Conservation (phyloP, 2,329 filamentous ascomycete species). For the Alternaria sp. region DNA sequence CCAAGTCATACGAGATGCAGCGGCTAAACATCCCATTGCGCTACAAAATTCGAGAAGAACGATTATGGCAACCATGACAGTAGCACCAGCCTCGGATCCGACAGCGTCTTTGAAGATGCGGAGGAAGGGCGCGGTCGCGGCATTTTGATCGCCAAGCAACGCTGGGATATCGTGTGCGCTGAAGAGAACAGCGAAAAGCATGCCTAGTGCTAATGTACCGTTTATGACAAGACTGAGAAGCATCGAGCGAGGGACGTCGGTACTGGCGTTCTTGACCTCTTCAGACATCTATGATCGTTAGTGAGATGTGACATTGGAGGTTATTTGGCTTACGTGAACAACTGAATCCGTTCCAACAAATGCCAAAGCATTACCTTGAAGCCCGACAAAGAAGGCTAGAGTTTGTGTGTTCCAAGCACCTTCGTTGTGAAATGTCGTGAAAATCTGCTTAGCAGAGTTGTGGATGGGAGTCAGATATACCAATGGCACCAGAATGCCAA, state of each 20-base stretch:
- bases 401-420: conserved; percentile 57
- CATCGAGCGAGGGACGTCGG: conserved; percentile 54
- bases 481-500: conserved; percentile 59
- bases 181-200: conserved; percentile 55
- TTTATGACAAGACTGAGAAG: conserved; percentile 54
- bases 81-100: conserved; percentile 52
- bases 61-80: conserved; percentile 58
- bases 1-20: conserved; percentile 55
- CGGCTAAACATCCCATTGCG: conserved; percentile 53
- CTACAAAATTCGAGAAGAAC: conserved; percentile 53
- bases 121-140: conserved; percentile 57
- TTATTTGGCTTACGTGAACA: conserved; percentile 44
- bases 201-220: conserved; percentile 52
- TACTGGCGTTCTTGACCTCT: conserved; percentile 50
- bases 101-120: conserved; percentile 56
- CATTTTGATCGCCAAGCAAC: conserved; percentile 26
- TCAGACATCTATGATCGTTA: conserved; percentile 48
- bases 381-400: conserved; percentile 57
- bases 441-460: conserved; percentile 52
- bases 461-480: conserved; percentile 51
- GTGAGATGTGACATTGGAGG: not conserved
- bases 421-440: conserved; percentile 59
- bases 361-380: conserved; percentile 51
- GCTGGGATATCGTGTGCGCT: conserved; percentile 45
- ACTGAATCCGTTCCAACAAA: conserved; percentile 51